These are phyloP conservation scores for Tagetes patula DNA, from an alignment of 129 eudicot species.

Conservation along the genomic window DNA sequence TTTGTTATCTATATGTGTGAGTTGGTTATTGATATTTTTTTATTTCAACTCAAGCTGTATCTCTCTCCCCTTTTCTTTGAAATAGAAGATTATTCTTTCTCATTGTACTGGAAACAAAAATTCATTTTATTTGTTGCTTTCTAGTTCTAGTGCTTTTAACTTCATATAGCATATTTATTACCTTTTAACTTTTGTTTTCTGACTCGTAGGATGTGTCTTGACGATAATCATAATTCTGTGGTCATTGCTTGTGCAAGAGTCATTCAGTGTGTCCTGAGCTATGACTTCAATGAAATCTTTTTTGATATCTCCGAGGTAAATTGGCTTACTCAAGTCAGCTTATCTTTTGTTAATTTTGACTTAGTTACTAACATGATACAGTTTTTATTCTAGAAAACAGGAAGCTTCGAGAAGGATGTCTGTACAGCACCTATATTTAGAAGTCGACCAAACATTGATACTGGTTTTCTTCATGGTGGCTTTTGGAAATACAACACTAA, in stretches of 20 bases:
- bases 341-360: neutral
- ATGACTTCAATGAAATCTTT: constrained; percentile 61
- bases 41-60: neutral
- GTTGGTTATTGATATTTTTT: neutral
- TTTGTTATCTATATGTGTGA: neutral
- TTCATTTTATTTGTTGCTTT: constrained; percentile 3
- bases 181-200: constrained; percentile 6
- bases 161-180: constrained; percentile 2
- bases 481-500: constrained; percentile 95
- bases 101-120: neutral
- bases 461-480: constrained; percentile 84
- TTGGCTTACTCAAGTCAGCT: constrained; percentile 1
- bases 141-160: constrained; percentile 3
- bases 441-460: constrained; percentile 77
- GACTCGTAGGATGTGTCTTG: constrained; percentile 74
- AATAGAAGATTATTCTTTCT: neutral
- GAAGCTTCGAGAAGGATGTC: constrained; percentile 47
- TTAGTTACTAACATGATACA: constrained; percentile 21
- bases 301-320: constrained; percentile 73
- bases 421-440: constrained; percentile 87
- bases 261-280: constrained; percentile 64
- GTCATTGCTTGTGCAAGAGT: constrained; percentile 86
- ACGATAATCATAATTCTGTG: constrained; percentile 90
- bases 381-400: constrained; percentile 54
- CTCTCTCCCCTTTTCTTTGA: neutral